Evolutionary conservation across 1,284 basidiomycete species (phyloP), one percentile per base, ranked within the genome.

Genomic region (Thelephora terrestris): DNA sequence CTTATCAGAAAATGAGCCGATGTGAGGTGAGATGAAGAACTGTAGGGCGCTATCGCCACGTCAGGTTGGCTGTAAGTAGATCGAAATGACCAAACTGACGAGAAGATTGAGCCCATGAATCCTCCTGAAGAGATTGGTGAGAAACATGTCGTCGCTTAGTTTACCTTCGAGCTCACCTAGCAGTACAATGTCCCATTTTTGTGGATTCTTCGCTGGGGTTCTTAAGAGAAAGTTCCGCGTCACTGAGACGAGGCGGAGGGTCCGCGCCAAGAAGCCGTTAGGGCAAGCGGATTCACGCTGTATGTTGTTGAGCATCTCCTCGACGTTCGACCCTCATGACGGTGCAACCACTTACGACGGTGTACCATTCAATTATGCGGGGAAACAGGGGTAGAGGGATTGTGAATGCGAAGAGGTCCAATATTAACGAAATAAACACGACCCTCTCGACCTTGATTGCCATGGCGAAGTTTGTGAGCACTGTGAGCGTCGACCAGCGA

Each of bases 391-490:
- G 91, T 27, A 94, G 72, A n/a, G 91, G 91, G 40, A 94, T 89
- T n/a, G 91, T 94, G 64, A 93, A 94, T 12, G 91, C 90, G 51
- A 94, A 85, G 17, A 94, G 78, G 64, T 94, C 91, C 45, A 94
- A 73, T 23, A 94, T 75, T 34, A 94, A 69, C 2, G 90, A 91
- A 49, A 86, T 62, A 61, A 93, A 83, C 45, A 94, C 90, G 53
- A 92, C 74, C 3, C 75, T 80, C 63, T 85, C 79, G 48, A 91
- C 76, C 12, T 32, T 32, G 29, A 32, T 32, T 10, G 29, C 29
- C 29, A 32, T 32, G 14, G 29, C 12, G 29, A 32, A 32, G 7
- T 10, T 32, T 32, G 29, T 14, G 29, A 12, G 12, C 12, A 12
- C 14, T 32, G 29, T 32, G 29, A 32, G 7, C 14, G 9, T 32